These are phyloP conservation scores for Coemansia sp. DNA, from an alignment of 192 early-diverging fungal species.

Conservation along the genomic window DNA sequence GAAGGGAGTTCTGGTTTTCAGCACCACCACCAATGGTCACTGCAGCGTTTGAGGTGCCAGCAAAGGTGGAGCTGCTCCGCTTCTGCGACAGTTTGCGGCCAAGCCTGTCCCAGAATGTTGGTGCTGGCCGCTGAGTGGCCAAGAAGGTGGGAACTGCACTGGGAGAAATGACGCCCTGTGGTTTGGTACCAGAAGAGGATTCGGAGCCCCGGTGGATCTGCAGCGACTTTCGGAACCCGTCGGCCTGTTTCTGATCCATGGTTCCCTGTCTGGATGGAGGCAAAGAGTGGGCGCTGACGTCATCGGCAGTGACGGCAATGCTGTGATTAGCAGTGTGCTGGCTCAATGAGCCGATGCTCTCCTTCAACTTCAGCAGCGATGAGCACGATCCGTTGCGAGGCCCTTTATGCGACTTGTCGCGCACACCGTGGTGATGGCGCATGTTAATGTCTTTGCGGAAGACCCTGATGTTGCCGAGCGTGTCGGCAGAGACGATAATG, in stretches of 20 bases:
- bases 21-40: background rate
- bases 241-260: background rate
- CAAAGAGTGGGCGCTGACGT: constrained; percentile 14
- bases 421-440: background rate
- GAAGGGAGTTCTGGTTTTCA: background rate
- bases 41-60: constrained; percentile 6
- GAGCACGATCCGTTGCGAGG: background rate
- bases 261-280: background rate
- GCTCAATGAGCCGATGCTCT: constrained; percentile 16
- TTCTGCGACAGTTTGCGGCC: constrained; percentile 33
- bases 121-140: constrained; percentile 14
- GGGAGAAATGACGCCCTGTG: background rate
- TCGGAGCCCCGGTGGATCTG: constrained; percentile 1
- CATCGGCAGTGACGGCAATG: background rate
- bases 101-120: constrained; percentile 38
- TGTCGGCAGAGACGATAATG: constrained; percentile 68
- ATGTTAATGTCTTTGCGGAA: constrained; percentile 64
- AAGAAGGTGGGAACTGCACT: background rate
- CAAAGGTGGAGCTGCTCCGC: constrained; percentile 15
- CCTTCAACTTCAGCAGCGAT: constrained; percentile 18
- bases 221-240: background rate
- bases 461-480: constrained; percentile 62
- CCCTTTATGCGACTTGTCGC: background rate
- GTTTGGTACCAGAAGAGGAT: background rate
- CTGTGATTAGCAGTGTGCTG: constrained; percentile 11